Percentiles rank a stretch among this genome's conserved stretches.
Evolutionary conservation across 2,329 filamentous ascomycete species (phyloP).

Genomic region (Xylariaceae sp.): DNA sequence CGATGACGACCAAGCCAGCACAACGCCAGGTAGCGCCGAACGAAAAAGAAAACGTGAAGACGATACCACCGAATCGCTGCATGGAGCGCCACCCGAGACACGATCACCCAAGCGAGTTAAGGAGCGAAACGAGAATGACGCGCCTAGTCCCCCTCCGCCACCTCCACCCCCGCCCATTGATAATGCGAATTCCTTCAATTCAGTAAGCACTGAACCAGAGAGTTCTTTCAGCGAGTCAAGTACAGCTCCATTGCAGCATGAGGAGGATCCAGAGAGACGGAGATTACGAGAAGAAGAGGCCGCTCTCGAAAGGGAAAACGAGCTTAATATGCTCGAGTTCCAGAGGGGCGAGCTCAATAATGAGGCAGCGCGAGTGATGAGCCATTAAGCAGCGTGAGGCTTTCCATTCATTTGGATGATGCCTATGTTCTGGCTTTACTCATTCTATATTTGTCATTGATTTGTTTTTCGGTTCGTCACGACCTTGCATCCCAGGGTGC

Average conservation of each 20-base stretch:
- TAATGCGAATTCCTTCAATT: constrained; percentile 32
- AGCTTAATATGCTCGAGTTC: constrained; percentile 36
- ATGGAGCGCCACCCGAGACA: constrained; percentile 49
- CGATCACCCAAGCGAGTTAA: constrained; percentile 50
- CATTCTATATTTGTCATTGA: constrained; percentile 10
- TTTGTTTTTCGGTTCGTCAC: constrained; percentile 1
- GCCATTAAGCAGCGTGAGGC: constrained; percentile 21
- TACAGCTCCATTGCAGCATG: constrained; percentile 46
- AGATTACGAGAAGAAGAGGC: constrained; percentile 33
- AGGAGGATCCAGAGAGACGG: constrained; percentile 48
- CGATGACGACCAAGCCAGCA: constrained; percentile 42
- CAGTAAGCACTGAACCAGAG: constrained; percentile 39
- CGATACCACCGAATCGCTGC: constrained; percentile 38
- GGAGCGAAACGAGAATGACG: constrained; percentile 43
- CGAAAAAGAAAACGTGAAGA: constrained; percentile 62
- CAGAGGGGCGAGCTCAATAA: constrained; percentile 32
- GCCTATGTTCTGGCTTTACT: background rate
- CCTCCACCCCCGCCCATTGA: constrained; percentile 48
- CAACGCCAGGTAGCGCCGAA: constrained; percentile 44
- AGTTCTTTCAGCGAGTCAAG: constrained; percentile 46
- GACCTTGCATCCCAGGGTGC: constrained; percentile 16
- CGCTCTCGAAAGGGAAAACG: constrained; percentile 36
- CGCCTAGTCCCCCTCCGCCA: constrained; percentile 35
- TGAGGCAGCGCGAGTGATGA: constrained; percentile 27
- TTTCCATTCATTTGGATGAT: background rate